Evolutionary conservation across 2,329 filamentous ascomycete genomes (phyloP).

Genomic region (Lasiodiplodia citricola): DNA sequence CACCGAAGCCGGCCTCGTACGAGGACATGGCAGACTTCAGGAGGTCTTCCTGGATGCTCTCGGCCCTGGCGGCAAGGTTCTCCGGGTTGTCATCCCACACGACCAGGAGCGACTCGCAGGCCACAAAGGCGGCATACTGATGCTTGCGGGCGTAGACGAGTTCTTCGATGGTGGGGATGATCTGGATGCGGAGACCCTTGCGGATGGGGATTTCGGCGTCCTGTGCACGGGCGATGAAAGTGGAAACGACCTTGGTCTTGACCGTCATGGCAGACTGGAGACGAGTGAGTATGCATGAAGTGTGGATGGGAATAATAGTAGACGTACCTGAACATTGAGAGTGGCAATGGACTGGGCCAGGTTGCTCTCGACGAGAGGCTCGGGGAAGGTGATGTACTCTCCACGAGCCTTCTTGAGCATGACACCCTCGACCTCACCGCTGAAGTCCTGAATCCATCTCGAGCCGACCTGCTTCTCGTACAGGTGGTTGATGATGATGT

Average conservation of each 20-base stretch:
- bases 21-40: slow-evolving; percentile 79
- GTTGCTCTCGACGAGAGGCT: not conserved
- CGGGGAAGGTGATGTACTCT: slow-evolving; percentile 23
- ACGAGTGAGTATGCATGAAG: not conserved
- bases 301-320: no score
- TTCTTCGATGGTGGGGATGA: slow-evolving; percentile 73
- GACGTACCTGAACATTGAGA: slow-evolving; percentile 23
- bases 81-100: slow-evolving; percentile 84
- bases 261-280: slow-evolving; percentile 18
- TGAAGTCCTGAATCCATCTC: slow-evolving; percentile 24
- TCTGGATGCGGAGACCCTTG: slow-evolving; percentile 78
- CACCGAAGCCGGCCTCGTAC: slow-evolving; percentile 57
- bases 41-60: slow-evolving; percentile 74
- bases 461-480: slow-evolving; percentile 21
- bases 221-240: slow-evolving; percentile 14
- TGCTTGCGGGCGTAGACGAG: slow-evolving; percentile 74
- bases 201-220: slow-evolving; percentile 72
- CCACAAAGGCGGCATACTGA: slow-evolving; percentile 81
- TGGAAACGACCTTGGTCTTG: slow-evolving; percentile 23
- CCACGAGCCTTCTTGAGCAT: slow-evolving; percentile 23
- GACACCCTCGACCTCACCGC: slow-evolving; percentile 18
- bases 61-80: slow-evolving; percentile 71
- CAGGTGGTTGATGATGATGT: slow-evolving; percentile 25
- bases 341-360: slow-evolving; percentile 22
- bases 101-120: slow-evolving; percentile 71